Evolutionary conservation across 768 basidiomycete genomes (phyloP).

Genomic region (Suillus paluster): DNA sequence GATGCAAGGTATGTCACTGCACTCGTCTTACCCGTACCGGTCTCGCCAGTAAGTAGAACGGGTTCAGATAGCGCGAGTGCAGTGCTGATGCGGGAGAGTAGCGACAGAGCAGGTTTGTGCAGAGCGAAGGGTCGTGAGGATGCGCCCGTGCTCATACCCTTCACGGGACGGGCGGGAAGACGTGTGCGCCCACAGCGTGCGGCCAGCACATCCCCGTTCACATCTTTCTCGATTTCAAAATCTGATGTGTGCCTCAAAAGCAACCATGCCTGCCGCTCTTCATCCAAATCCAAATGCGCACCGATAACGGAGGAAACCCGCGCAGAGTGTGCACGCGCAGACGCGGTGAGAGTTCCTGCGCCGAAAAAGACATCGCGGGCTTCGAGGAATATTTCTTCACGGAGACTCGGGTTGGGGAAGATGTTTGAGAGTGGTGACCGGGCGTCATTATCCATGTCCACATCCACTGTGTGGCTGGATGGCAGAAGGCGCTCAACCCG

Average conservation of each 20-base stretch:
- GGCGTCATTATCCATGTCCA: slow-evolving; percentile 35
- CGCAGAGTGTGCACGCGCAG: slow-evolving; percentile 53
- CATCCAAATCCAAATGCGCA: slow-evolving; percentile 64
- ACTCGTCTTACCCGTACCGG: slow-evolving; percentile 99
- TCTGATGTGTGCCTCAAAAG: slow-evolving; percentile 68
- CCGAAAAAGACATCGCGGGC: slow-evolving; percentile 94
- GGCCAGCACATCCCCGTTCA: slow-evolving; percentile 59
- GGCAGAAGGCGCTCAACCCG: slow-evolving; percentile 71
- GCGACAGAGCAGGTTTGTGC: slow-evolving; percentile 79
- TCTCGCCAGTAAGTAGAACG: slow-evolving; percentile 92
- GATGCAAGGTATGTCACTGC: slow-evolving; percentile 85
- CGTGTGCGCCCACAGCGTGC: slow-evolving; percentile 68
- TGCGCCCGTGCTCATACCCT: slow-evolving; percentile 38
- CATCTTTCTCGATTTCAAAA: slow-evolving; percentile 69
- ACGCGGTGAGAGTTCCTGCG: slow-evolving; percentile 55
- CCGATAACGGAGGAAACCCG: slow-evolving; percentile 59
- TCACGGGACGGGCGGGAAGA: slow-evolving; percentile 50
- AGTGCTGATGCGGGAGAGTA: slow-evolving; percentile 81
- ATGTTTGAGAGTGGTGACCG: slow-evolving; percentile 41
- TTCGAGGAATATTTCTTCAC: slow-evolving; percentile 89
- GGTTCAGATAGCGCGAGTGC: slow-evolving; percentile 79
- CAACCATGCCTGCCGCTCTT: slow-evolving; percentile 74
- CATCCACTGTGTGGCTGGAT: slow-evolving; percentile 47
- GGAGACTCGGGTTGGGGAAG: slow-evolving; percentile 72
- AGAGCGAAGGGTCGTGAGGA: slow-evolving; percentile 76